Evolutionary conservation across 2,329 filamentous ascomycete genomes (phyloP).

Genomic region (Eutypella sp.): DNA sequence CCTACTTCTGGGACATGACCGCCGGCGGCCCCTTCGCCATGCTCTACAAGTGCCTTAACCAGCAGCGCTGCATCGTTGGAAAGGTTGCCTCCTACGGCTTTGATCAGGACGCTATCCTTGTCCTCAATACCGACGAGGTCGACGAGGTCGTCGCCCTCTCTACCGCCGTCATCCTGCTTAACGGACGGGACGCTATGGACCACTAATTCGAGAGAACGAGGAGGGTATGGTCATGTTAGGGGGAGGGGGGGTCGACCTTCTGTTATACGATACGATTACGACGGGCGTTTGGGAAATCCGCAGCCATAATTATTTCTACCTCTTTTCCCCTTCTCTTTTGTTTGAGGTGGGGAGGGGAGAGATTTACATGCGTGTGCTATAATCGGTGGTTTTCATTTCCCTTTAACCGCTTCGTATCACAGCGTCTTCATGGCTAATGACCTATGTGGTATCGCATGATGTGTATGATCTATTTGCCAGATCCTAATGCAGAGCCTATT

Average conservation of each 20-base stretch:
- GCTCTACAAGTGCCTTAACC: constrained; percentile 30
- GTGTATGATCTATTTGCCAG: too few relatives aligned
- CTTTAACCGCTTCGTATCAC: too few relatives aligned
- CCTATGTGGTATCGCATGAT: too few relatives aligned
- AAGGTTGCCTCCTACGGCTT: constrained; percentile 26
- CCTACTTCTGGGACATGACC: constrained; percentile 33
- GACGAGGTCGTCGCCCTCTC: constrained; percentile 26
- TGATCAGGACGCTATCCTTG: constrained; percentile 27
- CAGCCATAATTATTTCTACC: too few relatives aligned
- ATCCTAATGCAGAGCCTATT: too few relatives aligned
- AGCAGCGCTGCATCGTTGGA: constrained; percentile 27
- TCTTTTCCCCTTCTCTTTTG: too few relatives aligned
- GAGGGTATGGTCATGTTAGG: not conserved
- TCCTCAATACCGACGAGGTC: constrained; percentile 24
- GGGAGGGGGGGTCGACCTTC: not conserved
- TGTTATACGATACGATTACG: too few relatives aligned
- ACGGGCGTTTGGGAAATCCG: too few relatives aligned
- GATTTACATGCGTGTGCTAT: too few relatives aligned
- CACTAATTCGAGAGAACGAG: constrained; percentile 9
- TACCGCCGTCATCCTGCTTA: constrained; percentile 27
- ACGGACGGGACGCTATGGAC: constrained; percentile 30
- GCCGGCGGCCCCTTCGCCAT: constrained; percentile 19
- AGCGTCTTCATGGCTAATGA: too few relatives aligned
- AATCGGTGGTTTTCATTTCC: too few relatives aligned
- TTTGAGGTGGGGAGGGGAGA: too few relatives aligned